Base-by-base conservation (phyloP, 2,329 filamentous ascomycete species). In the Moelleriella libera region DNA sequence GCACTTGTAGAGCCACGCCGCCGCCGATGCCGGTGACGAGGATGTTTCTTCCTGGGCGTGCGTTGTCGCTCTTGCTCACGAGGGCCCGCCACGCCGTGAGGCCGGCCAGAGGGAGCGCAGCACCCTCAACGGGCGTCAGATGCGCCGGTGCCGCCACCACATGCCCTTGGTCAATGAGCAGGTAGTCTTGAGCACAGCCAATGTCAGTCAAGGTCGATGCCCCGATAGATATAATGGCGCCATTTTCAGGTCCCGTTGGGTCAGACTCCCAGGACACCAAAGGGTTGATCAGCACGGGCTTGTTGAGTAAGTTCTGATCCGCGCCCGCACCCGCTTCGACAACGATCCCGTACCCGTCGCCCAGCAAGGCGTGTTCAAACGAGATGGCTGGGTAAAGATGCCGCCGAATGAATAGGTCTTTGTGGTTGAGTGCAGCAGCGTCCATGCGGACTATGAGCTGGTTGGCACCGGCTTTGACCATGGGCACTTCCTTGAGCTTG, bases 331-430 rank as follows among this genome's bases (percentile, higher is more conserved):
- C 86, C 3, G 79, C 68, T 5, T 71, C 68, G 31, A 82, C 74
- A 4, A 97, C 86, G 49, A 76, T 69, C 47, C 89, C 90, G 55
- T 76, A 82, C 53, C 87, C 90, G 61, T 97, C 90, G 50, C 88
- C 80, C 30, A 94, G 75, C 41, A 97, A 69, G 1, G 90, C 87
- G 5, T 81, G 72, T 50, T 77, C 74, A 63, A 94, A 94, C 10
- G 84, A 83, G 47, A 88, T 83, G 55, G 78, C 83, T 0, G 90
- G 90, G 70, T 97, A 97, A 41, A 94, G 79, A 60, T 89, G 83
- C 64, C 92, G 88, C 47, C 90, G 85, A 65, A 94, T 85, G 69
- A 96, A 97, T 55, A 94, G 79, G 64, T 97, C 92, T 57, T 89
- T 85, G 69, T 97, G 92, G 70, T 97, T 97, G 45, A 97, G 80